Evolutionary conservation across 2,329 filamentous ascomycete species (phyloP).

Genomic region (Penicillium frequentans): DNA sequence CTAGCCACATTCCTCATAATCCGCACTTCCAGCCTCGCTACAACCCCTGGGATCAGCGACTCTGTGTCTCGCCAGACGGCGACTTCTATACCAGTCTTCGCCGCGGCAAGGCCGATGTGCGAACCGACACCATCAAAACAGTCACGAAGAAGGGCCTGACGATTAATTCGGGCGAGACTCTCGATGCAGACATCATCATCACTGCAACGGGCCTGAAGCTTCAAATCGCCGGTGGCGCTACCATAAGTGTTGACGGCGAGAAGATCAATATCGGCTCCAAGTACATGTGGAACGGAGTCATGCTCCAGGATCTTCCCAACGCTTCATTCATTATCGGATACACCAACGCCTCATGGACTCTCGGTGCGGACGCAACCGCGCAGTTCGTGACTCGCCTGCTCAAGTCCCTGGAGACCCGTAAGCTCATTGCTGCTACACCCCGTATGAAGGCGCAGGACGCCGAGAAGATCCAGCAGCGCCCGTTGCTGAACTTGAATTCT

Average conservation of each 20-base stretch:
- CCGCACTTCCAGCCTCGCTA: constrained; percentile 67
- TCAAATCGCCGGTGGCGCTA: constrained; percentile 38
- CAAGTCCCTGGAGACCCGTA: constrained; percentile 29
- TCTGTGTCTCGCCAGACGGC: constrained; percentile 67
- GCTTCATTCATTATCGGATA: constrained; percentile 44
- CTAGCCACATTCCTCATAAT: constrained; percentile 54
- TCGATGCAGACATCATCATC: constrained; percentile 46
- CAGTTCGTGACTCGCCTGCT: constrained; percentile 40
- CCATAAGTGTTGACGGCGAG: constrained; percentile 39
- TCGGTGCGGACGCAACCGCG: constrained; percentile 46
- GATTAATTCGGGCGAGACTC: constrained; percentile 44
- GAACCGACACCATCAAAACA: constrained; percentile 55
- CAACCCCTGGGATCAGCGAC: constrained; percentile 70
- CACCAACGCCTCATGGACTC: constrained; percentile 47
- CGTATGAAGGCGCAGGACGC: constrained; percentile 19
- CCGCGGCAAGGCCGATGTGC: constrained; percentile 53
- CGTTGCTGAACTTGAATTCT: constrained; percentile 40
- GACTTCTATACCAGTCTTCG: constrained; percentile 59
- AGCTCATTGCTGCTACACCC: constrained; percentile 30
- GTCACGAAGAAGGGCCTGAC: constrained; percentile 52
- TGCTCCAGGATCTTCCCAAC: constrained; percentile 48
- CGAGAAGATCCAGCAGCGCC: constrained; percentile 25
- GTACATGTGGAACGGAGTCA: constrained; percentile 45
- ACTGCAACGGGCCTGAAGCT: constrained; percentile 48
- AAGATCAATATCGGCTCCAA: constrained; percentile 35